phyloP scores from a whole-genome alignment of 371 early-diverging fungal species.

The Blakeslea trispora region DNA sequence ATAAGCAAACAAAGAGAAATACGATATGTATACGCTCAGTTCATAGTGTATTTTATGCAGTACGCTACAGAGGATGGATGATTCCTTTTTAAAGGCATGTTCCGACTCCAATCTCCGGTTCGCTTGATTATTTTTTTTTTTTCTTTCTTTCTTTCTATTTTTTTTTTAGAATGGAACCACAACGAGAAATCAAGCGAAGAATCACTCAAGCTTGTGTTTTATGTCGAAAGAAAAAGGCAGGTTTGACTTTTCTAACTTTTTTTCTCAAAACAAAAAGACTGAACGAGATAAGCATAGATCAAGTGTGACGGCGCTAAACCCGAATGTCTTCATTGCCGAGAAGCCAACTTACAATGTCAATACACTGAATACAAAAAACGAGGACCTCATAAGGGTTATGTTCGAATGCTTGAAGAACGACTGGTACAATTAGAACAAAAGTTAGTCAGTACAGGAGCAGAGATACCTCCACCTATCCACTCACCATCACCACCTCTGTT shows the following conservation, averaged over 20 bases:
- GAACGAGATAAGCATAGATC: conserved; percentile 39
- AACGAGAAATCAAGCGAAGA: conserved; percentile 30
- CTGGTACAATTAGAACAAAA: conserved; percentile 67
- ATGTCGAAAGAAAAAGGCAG: conserved; percentile 80
- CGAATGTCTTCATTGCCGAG: conserved; percentile 77
- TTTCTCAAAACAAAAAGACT: not conserved
- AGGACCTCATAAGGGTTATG: conserved; percentile 82
- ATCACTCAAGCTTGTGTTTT: conserved; percentile 81
- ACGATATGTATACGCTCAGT: no score
- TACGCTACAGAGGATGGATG: no score
- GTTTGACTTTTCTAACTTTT: conserved; percentile 8
- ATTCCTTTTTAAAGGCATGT: no score
- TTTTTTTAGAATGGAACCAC: not conserved
- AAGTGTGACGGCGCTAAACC: conserved; percentile 84
- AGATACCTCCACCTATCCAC: conserved; percentile 13
- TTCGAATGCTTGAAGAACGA: conserved; percentile 70
- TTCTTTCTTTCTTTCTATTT: conserved; percentile 1
- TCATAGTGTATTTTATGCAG: no score
- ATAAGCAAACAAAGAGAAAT: no score
- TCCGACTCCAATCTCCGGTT: no score
- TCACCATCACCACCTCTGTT: not conserved
- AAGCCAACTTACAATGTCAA: conserved; percentile 65
- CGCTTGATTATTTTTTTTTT: not conserved
- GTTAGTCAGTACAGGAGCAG: conserved; percentile 29
- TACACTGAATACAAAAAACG: conserved; percentile 78